Evolutionary conservation across 2,329 filamentous ascomycete species (phyloP).

Genomic region (Sordariomycetes sp.): DNA sequence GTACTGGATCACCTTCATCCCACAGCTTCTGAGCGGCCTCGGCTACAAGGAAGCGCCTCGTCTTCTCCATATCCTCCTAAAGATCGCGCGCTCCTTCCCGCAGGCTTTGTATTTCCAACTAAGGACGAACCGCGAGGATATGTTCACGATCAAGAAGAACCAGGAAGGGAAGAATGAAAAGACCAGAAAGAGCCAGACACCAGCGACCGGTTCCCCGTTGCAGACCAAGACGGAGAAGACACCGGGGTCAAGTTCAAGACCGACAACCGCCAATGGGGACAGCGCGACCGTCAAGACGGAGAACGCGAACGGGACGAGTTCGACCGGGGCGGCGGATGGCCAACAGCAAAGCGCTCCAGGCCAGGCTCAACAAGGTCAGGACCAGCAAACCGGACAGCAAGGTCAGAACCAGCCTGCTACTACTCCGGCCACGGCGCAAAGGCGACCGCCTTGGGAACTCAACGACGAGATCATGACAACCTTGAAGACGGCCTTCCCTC

Average conservation of each 20-base stretch:
- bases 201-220: constrained; percentile 30
- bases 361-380: not conserved
- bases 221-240: constrained; percentile 42
- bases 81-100: constrained; percentile 91
- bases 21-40: constrained; percentile 84
- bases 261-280: constrained; percentile 37
- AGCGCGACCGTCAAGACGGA: constrained; percentile 29
- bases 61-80: constrained; percentile 75
- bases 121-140: constrained; percentile 86
- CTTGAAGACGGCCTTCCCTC: constrained; percentile 91
- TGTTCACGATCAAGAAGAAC: constrained; percentile 81
- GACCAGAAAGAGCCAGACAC: constrained; percentile 35
- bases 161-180: constrained; percentile 67
- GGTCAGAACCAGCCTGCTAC: constrained; percentile 7
- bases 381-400: constrained; percentile 11
- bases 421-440: constrained; percentile 23
- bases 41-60: constrained; percentile 85
- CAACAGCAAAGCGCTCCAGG: constrained; percentile 9
- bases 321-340: constrained; percentile 7
- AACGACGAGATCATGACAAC: constrained; percentile 93
- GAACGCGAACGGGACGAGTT: constrained; percentile 17
- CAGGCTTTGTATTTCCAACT: constrained; percentile 95
- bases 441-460: constrained; percentile 89
- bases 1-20: constrained; percentile 99
- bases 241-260: constrained; percentile 28